Evolutionary conservation across 2,329 filamentous ascomycete species (phyloP).

Genomic region (Paracorniculantispora psalliotae): DNA sequence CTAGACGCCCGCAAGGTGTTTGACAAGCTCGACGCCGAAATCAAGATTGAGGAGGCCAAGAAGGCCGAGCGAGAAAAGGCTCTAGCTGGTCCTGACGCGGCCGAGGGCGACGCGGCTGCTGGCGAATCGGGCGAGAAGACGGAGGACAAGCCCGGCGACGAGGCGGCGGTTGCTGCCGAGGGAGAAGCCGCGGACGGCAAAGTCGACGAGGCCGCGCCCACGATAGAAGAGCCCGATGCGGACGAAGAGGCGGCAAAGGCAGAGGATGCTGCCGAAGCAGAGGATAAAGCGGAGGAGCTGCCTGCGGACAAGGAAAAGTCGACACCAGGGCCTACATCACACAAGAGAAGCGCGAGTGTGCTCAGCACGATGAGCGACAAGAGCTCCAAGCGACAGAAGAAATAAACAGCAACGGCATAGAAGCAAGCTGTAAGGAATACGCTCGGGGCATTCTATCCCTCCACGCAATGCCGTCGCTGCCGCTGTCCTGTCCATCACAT

Average conservation of each 20-base stretch:
- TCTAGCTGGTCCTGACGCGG: conserved; percentile 16
- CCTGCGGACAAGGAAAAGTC: conserved; percentile 23
- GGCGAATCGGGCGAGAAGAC: conserved; percentile 20
- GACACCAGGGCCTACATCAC: conserved; percentile 34
- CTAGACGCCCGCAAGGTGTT: conserved; percentile 69
- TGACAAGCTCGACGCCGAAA: conserved; percentile 72
- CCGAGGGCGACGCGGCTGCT: conserved; percentile 13
- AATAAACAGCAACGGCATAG: conserved; percentile 26
- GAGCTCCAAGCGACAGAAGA: conserved; percentile 54
- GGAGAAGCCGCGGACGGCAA: background rate
- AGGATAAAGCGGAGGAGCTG: conserved; percentile 13
- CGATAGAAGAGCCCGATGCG: conserved; percentile 9
- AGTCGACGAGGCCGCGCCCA: conserved; percentile 16
- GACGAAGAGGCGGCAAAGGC: background rate
- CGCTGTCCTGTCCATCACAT: no score
- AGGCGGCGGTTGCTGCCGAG: conserved; percentile 13
- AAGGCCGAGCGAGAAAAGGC: conserved; percentile 47
- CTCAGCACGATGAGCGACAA: conserved; percentile 66
- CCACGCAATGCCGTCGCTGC: no score
- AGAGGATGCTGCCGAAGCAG: conserved; percentile 15
- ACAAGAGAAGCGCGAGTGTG: conserved; percentile 81
- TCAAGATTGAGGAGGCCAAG: conserved; percentile 55
- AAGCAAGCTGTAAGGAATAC: background rate
- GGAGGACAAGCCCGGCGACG: background rate
- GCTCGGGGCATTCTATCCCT: no score